Evolutionary conservation across 768 basidiomycete genomes (phyloP), one percentile per base, ranked within the genome.

Genomic region (Lentinula edodes): DNA sequence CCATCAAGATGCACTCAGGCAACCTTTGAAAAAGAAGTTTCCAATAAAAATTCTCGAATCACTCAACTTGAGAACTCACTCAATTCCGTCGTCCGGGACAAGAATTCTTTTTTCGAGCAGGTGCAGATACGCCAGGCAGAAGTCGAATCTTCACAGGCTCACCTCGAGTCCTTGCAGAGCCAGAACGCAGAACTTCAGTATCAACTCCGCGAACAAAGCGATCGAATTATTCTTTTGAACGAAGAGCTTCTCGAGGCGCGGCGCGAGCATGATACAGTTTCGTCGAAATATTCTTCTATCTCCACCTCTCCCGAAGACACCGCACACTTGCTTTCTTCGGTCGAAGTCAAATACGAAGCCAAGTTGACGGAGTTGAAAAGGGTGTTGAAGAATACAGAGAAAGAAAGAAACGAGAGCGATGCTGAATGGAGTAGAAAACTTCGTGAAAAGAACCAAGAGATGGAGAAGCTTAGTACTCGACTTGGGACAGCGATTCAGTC

Each of bases 71-170:
- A 95, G 67, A 75, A 76, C 41, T 86, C 87, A 1, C 76, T 93
- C n/a, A 81, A 83, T 64, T 84, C 79, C 35, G 78, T 95, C 7
- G 83, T 84, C 13, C 74, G 78, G 32, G 91, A 94, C 69, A 95
- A 95, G 68, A 88, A 86, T 65, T 71, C 77, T 10, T 82, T 93
- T 64, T 98, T 98, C 70, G 91, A 95, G 65, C 85, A 90, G 62
- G 78, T 94, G 3, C 94, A 98, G 73, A 68, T 89, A 52, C 88
- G 91, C 35, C 93, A 96, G 71, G 95, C 91, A 15, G 95, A 98
- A 68, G 73, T 90, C 10, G 97, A 99, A 73, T 89, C 91, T 1
- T 84, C 87, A 5, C 87, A 88, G 64, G 84, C 83, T 5, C 87
- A 90, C 64, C 78, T 88, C 2, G 92, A 94, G 65, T 82, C 82